Conservation (phyloP, 2,329 filamentous ascomycete genomes). For the Chrysoporthe cubensis region DNA sequence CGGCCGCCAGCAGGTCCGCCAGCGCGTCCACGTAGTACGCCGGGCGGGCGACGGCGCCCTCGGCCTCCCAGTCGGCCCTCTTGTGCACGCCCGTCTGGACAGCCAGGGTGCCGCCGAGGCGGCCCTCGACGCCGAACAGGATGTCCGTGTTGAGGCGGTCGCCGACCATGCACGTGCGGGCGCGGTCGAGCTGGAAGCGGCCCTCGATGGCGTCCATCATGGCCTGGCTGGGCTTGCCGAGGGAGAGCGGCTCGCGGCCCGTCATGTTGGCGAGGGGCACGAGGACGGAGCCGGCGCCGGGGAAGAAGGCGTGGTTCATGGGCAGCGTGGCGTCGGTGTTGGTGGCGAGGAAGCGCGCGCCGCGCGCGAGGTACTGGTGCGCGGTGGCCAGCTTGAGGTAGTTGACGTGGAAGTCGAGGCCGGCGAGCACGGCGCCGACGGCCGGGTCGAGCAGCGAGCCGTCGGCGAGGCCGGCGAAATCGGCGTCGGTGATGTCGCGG, state of each 20-base stretch:
- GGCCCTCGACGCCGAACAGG: constrained; percentile 88
- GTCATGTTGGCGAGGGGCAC: constrained; percentile 77
- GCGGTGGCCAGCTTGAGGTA: constrained; percentile 89
- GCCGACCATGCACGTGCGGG: constrained; percentile 91
- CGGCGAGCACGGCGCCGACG: constrained; percentile 86
- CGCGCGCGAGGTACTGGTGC: constrained; percentile 81
- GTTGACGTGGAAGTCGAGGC: constrained; percentile 92
- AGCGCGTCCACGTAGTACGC: constrained; percentile 83
- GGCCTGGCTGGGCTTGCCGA: constrained; percentile 95
- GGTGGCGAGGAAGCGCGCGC: constrained; percentile 87
- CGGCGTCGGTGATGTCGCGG: constrained; percentile 77
- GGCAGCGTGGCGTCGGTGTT: constrained; percentile 92
- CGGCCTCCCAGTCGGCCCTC: constrained; percentile 79
- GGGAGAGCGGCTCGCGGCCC: constrained; percentile 69
- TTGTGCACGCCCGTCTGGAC: constrained; percentile 89
- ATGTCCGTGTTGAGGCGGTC: constrained; percentile 96
- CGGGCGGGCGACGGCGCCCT: constrained; percentile 71
- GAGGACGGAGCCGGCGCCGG: constrained; percentile 83
- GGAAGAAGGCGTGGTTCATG: constrained; percentile 80
- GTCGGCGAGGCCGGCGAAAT: constrained; percentile 79
- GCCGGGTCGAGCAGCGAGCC: constrained; percentile 79
- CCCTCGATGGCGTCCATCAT: constrained; percentile 99
- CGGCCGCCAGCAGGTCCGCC: constrained; percentile 64
- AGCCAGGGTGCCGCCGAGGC: constrained; percentile 85
- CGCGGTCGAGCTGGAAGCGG: constrained; percentile 86